Base-by-base conservation (phyloP, 257 asterid genomes). In the Capsicum rhomboideum region DNA sequence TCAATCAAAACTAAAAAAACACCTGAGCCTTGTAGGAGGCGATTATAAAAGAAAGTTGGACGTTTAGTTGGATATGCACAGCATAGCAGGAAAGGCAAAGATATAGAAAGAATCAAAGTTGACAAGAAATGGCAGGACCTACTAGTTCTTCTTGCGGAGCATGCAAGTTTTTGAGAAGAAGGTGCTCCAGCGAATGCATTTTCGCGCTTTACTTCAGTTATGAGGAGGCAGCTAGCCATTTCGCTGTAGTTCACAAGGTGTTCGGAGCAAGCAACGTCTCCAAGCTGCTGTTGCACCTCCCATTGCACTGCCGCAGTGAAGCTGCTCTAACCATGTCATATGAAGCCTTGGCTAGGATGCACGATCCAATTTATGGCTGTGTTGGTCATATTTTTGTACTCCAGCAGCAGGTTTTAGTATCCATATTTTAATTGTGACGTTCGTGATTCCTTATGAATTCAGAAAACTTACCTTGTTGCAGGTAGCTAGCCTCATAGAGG, bases 261-360 rank as follows among this genome's bases (percentile, higher is more conserved):
- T 93, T 93, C 16, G 97, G 97, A 7, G 95, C 97, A 10, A 92
- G 97, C 88, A 93, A 93, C 42, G 95, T 91, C 63, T 92, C 97
- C 7, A 93, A 93, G 87, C 82, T 91, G 8, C 78, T 93, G 79
- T 58, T 86, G 37, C 90, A 89, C 74, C 89, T 93, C 16, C 97
- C 97, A 0, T 75, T 82, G 84, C 90, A 86, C 53, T 50, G 69
- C 82, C 88, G 95, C 58, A 80, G 88, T 8, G 97, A 89, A 18
- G 93, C 95, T 56, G 94, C 92, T 11, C 34, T 90, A 8, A 93
- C 94, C 8, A 81, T 93, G 23, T 88, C 96, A 4, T 93, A 90
- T 77, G 95, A 93, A 83, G 97, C 95, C 11, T 86, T 91, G 11
- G 94, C 97, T 3, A 89, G 97, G 69, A 86, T 92, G 89, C 88